Percentiles rank a stretch among this genome's conserved stretches.
phyloP scores from a whole-genome alignment of 108 stramenopile species.

The Chaetoceros tenuissimus region DNA sequence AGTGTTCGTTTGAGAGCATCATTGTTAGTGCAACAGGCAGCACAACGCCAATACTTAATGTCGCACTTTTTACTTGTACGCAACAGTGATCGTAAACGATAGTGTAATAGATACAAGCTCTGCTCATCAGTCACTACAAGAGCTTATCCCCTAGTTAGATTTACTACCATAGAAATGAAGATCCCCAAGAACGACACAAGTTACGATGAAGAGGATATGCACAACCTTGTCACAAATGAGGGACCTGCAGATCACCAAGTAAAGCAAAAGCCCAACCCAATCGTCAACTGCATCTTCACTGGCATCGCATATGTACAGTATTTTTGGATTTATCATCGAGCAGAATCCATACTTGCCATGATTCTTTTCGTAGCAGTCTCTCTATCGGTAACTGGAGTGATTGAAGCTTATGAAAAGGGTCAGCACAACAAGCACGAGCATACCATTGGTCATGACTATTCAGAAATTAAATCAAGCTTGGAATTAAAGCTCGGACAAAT shows the following conservation, averaged over 20 bases:
- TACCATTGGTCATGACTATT: slow-evolving; percentile 16
- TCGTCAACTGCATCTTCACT: background rate
- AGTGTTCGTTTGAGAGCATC: too few species aligned
- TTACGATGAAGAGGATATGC: background rate
- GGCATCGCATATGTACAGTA: background rate
- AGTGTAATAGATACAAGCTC: too few species aligned
- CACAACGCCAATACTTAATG: too few species aligned
- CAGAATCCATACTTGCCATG: background rate
- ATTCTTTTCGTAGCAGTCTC: background rate
- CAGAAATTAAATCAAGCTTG: slow-evolving; percentile 17
- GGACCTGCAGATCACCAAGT: background rate
- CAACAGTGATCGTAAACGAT: too few species aligned
- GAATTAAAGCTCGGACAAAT: slow-evolving; percentile 37
- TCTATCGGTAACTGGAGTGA: background rate
- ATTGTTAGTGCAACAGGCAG: too few species aligned
- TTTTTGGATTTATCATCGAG: background rate
- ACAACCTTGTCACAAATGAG: background rate
- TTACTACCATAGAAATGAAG: too few species aligned
- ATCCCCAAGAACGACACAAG: background rate
- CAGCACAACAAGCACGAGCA: background rate
- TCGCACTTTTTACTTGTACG: too few species aligned
- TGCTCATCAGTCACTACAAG: too few species aligned
- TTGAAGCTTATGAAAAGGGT: background rate
- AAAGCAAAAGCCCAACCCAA: background rate
- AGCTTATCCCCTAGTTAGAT: too few species aligned